Conservation (phyloP, 202 grass and related monocot species). For the Bolboschoenoplectus hybrid region DNA sequence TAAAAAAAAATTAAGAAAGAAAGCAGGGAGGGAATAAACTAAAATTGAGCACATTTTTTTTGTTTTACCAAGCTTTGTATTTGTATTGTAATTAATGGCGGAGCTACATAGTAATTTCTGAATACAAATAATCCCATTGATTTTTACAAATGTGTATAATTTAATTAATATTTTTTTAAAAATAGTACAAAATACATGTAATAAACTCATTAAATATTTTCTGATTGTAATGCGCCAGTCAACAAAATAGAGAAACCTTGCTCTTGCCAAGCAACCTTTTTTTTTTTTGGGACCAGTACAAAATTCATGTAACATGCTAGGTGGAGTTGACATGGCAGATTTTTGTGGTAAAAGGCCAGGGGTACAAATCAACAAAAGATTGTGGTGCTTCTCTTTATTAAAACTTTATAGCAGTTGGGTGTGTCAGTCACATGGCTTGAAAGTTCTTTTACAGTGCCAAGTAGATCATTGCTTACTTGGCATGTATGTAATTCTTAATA, state of each 20-base stretch:
- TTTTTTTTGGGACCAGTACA: neutral
- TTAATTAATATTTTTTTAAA: too few relatives aligned
- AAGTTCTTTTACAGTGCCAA: conserved; percentile 35
- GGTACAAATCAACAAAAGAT: conserved; percentile 23
- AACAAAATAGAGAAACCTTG: conserved; percentile 13
- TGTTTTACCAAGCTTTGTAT: neutral
- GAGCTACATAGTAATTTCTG: too few relatives aligned
- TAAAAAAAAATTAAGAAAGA: neutral
- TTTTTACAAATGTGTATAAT: too few relatives aligned
- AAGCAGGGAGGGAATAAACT: neutral
- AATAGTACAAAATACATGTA: too few relatives aligned
- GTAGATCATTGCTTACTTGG: conserved; percentile 21
- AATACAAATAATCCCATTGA: too few relatives aligned
- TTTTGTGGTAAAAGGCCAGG: conserved; percentile 6
- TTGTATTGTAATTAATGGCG: neutral
- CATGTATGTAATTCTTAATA: conserved; percentile 2
- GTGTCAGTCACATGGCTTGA: conserved; percentile 33
- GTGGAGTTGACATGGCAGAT: conserved; percentile 30
- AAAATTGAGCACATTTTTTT: neutral
- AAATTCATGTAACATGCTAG: neutral
- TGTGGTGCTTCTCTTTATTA: neutral
- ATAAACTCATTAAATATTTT: too few relatives aligned
- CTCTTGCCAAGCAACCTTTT: neutral
- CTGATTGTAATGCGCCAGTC: neutral
- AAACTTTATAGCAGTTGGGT: conserved; percentile 13